Percentiles rank a stretch among this genome's conserved stretches.
These are phyloP conservation scores for Komagataella kurtzmanii DNA, from an alignment of 805 yeast species.

Conservation along the genomic window DNA sequence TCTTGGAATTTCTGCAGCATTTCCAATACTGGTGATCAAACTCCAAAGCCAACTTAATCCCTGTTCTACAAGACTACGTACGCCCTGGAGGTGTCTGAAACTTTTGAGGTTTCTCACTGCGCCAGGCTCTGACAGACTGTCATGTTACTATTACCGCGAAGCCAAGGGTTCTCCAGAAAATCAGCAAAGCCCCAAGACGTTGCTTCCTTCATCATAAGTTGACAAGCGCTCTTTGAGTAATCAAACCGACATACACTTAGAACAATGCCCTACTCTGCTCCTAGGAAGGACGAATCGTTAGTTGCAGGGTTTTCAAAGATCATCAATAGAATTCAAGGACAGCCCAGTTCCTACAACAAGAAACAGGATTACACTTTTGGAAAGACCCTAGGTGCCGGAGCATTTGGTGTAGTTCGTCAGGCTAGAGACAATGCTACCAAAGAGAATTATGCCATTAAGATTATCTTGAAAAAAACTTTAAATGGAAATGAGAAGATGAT, in stretches of 20 bases:
- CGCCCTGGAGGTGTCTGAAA: too few species aligned
- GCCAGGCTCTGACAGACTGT: neutral
- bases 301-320: conserved; percentile 16
- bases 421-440: conserved; percentile 39
- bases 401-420: conserved; percentile 82
- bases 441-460: conserved; percentile 82
- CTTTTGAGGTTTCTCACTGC: too few species aligned
- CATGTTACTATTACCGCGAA: neutral
- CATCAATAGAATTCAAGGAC: conserved; percentile 50
- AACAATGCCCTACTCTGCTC: conserved; percentile 3
- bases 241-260: neutral
- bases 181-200: neutral
- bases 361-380: conserved; percentile 67
- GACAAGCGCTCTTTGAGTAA: neutral
- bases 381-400: conserved; percentile 84
- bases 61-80: too few species aligned
- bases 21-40: too few species aligned
- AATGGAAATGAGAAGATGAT: conserved; percentile 60
- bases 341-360: conserved; percentile 55
- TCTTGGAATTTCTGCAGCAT: too few species aligned
- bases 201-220: neutral
- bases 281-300: conserved; percentile 1
- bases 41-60: too few species aligned
- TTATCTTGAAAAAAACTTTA: conserved; percentile 73
- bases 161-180: neutral